Evolutionary conservation across 768 basidiomycete genomes (phyloP).

Genomic region (Ramaria sp.): DNA sequence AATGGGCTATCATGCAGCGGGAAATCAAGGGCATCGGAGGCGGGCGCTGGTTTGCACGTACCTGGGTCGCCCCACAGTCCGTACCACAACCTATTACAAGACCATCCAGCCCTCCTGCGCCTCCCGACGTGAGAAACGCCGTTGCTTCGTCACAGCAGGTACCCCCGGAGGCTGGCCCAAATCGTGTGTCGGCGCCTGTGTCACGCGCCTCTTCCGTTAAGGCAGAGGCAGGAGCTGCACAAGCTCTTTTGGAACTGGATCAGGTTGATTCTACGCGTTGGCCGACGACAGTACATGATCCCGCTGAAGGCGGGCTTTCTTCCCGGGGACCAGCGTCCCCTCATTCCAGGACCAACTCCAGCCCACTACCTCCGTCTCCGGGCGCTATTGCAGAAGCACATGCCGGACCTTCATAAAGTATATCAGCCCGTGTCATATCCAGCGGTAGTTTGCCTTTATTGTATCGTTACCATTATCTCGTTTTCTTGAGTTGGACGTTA

Average conservation of each 20-base stretch:
- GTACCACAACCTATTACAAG: background rate
- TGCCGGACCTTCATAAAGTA: no score
- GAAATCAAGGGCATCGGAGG: slow-evolving; percentile 78
- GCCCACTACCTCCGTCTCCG: background rate
- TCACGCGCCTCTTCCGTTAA: background rate
- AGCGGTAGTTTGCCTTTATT: background rate
- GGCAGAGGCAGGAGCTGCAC: background rate
- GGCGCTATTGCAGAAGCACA: background rate
- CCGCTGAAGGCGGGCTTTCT: background rate
- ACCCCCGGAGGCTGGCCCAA: background rate
- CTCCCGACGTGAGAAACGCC: background rate
- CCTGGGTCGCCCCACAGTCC: slow-evolving; percentile 52
- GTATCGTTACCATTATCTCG: background rate
- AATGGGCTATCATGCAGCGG: slow-evolving; percentile 64
- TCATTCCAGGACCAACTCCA: background rate
- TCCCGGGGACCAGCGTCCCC: background rate
- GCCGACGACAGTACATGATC: background rate
- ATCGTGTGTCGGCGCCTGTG: background rate
- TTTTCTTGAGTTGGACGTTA: background rate
- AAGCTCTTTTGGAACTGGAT: background rate
- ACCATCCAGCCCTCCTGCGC: background rate
- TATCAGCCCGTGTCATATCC: no score
- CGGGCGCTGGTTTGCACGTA: slow-evolving; percentile 66
- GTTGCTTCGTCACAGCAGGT: background rate
- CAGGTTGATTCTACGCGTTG: background rate